Evolutionary conservation across 1,284 basidiomycete genomes (phyloP).

Genomic region (Trichosporon coremiiforme): DNA sequence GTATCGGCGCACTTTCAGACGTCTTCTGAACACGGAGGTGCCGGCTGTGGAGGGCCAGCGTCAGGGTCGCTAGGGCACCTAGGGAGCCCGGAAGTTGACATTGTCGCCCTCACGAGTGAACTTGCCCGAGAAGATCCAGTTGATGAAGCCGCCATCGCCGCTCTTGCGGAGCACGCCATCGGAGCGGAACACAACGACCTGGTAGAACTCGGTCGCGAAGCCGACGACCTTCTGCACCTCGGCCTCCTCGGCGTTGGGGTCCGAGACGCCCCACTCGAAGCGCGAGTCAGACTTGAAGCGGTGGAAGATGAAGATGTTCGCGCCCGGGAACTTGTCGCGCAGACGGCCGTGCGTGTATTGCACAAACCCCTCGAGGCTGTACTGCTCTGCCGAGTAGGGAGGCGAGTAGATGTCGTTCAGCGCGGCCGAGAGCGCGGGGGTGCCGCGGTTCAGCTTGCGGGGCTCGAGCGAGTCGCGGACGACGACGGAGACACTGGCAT

Average conservation of each 20-base stretch:
- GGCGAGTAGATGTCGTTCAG: conserved; percentile 1
- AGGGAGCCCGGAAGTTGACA: conserved; percentile 6
- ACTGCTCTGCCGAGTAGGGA: neutral
- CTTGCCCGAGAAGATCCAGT: conserved; percentile 6
- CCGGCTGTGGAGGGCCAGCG: no score
- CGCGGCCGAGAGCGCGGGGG: neutral
- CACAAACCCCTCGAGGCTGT: neutral
- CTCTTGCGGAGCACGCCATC: neutral
- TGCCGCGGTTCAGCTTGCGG: neutral
- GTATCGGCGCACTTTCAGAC: no score
- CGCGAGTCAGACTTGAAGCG: neutral
- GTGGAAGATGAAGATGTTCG: neutral
- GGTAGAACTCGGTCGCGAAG: neutral
- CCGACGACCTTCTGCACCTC: conserved; percentile 5
- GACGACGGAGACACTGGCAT: neutral
- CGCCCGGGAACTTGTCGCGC: neutral
- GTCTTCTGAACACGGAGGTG: no score
- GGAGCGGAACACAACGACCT: neutral
- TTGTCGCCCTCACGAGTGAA: conserved; percentile 6
- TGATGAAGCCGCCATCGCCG: neutral
- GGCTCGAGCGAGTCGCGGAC: neutral
- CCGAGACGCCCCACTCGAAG: conserved; percentile 1
- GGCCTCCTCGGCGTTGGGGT: neutral
- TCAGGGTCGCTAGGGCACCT: neutral
- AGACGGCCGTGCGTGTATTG: neutral